Evolutionary conservation across 1,139 yeast species (phyloP), one percentile per base, ranked within the genome.

Genomic region (Suhomyces kunorum): DNA sequence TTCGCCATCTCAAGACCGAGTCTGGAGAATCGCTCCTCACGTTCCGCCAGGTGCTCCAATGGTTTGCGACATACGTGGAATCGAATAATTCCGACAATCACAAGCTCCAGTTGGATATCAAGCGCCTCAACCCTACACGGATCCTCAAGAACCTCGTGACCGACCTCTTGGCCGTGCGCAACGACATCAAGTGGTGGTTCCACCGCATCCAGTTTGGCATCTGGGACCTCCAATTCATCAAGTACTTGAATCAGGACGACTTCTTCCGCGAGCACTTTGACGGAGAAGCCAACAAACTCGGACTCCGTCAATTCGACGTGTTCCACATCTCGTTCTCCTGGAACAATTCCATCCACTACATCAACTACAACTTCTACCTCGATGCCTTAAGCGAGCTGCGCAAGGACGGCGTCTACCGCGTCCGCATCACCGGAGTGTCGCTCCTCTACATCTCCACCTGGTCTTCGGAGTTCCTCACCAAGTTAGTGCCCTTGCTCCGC

Each of bases 91-190:
- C 47, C 19, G 44, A 54, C 27, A 46, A 34, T 17, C 54, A 56
- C 37, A 71, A 72, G 49, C 60, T 88, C 40, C 85, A 88, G 88
- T 68, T 92, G 48, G 98, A 92, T 58, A 80, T 90, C 53, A 92
- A 92, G 63, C 68, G 80, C 15, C 75, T 78, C 38, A 87, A 88
- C 55, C 80, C 83, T 24, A 76, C 82, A 13, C 63, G 72, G 38
- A 69, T 89, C 4, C 61, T 83, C 40, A 70, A 74, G 34, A 68
- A 73, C 49, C 64, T 87, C 8, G 64, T 83, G 19, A 57, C 71
- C 18, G 76, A 71, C 22, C 63, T 88, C 54, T 47, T 71, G 18
- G 56, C 63, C 4, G 76, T 76, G 6, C 67, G 76, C 29, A 55
- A 66, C 16, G 82, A 84, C 55, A 43, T 78, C 28, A 54, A 61